Conservation (phyloP, 2,329 filamentous ascomycete species). For the Fusarium bactridioides region DNA sequence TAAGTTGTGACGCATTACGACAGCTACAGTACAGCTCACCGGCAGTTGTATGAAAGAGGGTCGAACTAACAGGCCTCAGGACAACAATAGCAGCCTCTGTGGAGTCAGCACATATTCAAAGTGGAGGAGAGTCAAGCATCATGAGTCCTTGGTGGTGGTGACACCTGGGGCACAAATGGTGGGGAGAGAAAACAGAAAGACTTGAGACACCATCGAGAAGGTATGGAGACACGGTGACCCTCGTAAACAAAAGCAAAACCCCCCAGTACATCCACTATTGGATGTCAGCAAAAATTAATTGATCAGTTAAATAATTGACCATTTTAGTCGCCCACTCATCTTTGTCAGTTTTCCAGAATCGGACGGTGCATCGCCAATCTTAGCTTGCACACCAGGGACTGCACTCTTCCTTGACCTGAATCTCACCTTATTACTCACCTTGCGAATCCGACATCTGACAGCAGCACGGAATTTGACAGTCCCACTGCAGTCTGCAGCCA, state of each 20-base stretch:
- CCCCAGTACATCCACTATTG: not conserved
- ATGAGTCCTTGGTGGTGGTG: conserved; percentile 9
- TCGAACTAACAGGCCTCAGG: conserved; percentile 32
- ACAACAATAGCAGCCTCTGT: conserved; percentile 33
- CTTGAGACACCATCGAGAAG: conserved; percentile 33
- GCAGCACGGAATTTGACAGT: conserved; percentile 1
- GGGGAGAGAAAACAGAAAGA: conserved; percentile 22
- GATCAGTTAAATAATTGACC: not conserved
- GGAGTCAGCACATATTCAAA: conserved; percentile 24
- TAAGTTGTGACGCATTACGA: conserved; percentile 13
- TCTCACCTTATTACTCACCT: conserved; percentile 31
- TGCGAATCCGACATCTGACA: conserved; percentile 16
- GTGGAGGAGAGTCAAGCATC: conserved; percentile 24
- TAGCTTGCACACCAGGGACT: conserved; percentile 18
- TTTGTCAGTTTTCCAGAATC: conserved; percentile 28
- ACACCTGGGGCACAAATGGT: not conserved
- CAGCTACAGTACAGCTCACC: conserved; percentile 7
- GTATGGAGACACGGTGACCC: conserved; percentile 26
- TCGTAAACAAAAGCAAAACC: conserved; percentile 6
- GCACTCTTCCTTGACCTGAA: conserved; percentile 13
- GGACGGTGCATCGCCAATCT: conserved; percentile 32
- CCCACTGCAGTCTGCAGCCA: not conserved
- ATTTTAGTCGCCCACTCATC: conserved; percentile 1
- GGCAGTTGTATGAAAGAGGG: conserved; percentile 35
- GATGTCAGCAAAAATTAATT: not conserved